Evolutionary conservation across 202 grass and related monocot genomes (phyloP).

Genomic region (Carex sylvatica): DNA sequence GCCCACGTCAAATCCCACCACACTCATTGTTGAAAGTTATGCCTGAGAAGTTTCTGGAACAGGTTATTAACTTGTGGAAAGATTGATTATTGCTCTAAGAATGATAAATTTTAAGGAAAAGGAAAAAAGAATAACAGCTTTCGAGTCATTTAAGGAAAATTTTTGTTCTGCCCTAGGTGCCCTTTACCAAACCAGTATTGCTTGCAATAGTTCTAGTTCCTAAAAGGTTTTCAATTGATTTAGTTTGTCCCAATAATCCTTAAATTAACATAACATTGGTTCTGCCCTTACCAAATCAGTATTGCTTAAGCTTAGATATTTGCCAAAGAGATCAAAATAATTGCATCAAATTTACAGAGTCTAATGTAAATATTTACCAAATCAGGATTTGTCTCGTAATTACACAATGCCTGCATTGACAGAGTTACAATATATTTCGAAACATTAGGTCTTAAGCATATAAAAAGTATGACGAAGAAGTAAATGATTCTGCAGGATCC

Average conservation of each 20-base stretch:
- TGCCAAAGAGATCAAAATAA: background rate
- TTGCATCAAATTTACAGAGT: background rate
- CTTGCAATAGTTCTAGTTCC: background rate
- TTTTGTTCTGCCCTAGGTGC: background rate
- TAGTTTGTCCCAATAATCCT: background rate
- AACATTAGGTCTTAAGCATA: background rate
- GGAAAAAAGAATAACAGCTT: background rate
- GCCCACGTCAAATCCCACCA: constrained; percentile 86
- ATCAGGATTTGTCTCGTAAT: background rate
- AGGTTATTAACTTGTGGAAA: background rate
- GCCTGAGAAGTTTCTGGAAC: background rate
- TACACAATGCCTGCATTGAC: background rate
- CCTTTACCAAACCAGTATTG: background rate
- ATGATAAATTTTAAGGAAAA: background rate
- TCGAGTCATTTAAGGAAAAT: background rate
- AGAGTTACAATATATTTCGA: background rate
- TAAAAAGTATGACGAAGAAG: background rate
- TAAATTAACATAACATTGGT: background rate
- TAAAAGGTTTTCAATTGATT: background rate
- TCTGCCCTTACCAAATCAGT: background rate
- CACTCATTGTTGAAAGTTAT: constrained; percentile 56
- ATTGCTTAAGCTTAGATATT: background rate
- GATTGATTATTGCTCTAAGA: constrained; percentile 10
- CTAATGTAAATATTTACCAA: background rate
- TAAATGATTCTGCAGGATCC: background rate